Evolutionary conservation across 371 early-diverging fungal genomes (phyloP).

Genomic region (Lichtheimia hyalospora): DNA sequence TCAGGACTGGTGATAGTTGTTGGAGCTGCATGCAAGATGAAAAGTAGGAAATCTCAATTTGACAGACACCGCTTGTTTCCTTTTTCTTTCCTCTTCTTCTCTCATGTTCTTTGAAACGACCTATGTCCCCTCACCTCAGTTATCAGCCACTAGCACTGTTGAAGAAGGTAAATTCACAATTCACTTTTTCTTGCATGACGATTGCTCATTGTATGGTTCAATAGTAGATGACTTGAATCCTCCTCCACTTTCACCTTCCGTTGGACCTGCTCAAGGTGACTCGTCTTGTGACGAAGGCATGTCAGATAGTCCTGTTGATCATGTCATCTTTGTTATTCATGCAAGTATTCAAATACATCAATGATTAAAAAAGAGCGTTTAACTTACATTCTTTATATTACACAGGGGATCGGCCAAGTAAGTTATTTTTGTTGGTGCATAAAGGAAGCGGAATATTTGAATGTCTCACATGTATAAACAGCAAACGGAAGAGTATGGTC

Average conservation of each 20-base stretch:
- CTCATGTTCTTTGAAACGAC: slow-evolving; percentile 49
- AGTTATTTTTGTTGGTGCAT: background rate
- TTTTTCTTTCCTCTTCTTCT: slow-evolving; percentile 13
- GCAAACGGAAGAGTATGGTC: slow-evolving; percentile 61
- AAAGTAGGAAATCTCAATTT: too few relatives aligned
- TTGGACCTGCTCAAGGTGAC: slow-evolving; percentile 6
- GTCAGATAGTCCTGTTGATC: slow-evolving; percentile 37
- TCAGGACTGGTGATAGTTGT: too few relatives aligned
- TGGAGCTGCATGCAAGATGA: too few relatives aligned
- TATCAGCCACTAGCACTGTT: slow-evolving; percentile 22
- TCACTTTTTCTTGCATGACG: background rate
- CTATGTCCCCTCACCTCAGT: slow-evolving; percentile 42
- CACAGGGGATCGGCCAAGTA: slow-evolving; percentile 66
- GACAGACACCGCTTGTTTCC: background rate
- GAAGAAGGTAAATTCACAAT: slow-evolving; percentile 1
- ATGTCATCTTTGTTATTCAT: slow-evolving; percentile 63
- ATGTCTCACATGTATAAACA: slow-evolving; percentile 8
- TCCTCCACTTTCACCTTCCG: slow-evolving; percentile 9
- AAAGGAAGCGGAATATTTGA: background rate
- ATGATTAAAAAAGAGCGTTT: background rate
- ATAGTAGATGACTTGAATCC: slow-evolving; percentile 12
- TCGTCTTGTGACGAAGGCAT: slow-evolving; percentile 18
- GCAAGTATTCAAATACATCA: slow-evolving; percentile 19
- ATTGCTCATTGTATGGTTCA: background rate
- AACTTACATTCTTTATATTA: background rate